Evolutionary conservation across 2,329 filamentous ascomycete species (phyloP), one percentile per base, ranked within the genome.

Genomic region (Thelonectria rubi): DNA sequence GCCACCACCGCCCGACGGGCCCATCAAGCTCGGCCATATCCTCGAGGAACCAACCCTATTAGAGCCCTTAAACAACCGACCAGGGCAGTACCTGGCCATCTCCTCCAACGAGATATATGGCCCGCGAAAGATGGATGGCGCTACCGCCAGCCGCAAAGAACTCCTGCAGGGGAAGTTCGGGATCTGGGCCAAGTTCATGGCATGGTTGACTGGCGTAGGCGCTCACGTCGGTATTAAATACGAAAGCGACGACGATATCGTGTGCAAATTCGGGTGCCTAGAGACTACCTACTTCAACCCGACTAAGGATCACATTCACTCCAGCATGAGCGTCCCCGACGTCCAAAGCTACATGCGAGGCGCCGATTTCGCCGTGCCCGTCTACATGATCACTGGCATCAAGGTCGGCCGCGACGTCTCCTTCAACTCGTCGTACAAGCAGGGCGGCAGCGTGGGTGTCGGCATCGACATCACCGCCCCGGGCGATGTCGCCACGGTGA

Each of bases 91-190:
- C 52, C 18, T 85, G 51, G 76, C 83, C 34, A 71, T 74, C 17
- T 73, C 77, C 49, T 78, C 77, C 2, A 79, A 80, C 59, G 5
- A 79, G 17, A 11, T 47, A 15, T 5, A 55, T 4, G 26, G 18
- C 34, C 10, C 47, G 40, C 18, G 32, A 40, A 32, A 7, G 21
- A 48, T 54, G 21, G 5, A 40, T 10, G 30, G 40, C n/a, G 47
- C 53, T 15, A 32, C 14, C 26, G 39, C 39, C 20, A 39, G 18
- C 24, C 40, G 50, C 17, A 15, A 15, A 9, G 15, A 53, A 5
- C 55, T 53, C 46, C 17, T 54, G 10, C 48, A 30, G 14, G 49
- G 26, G 18, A 30, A 59, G 12, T 11, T 49, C n/a, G 21, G 43
- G 17, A 17, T 53, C 17, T 40, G 1, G 7, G 50, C 49, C 40